Conservation (phyloP, 306 rosid species). For the Vicia villosa region DNA sequence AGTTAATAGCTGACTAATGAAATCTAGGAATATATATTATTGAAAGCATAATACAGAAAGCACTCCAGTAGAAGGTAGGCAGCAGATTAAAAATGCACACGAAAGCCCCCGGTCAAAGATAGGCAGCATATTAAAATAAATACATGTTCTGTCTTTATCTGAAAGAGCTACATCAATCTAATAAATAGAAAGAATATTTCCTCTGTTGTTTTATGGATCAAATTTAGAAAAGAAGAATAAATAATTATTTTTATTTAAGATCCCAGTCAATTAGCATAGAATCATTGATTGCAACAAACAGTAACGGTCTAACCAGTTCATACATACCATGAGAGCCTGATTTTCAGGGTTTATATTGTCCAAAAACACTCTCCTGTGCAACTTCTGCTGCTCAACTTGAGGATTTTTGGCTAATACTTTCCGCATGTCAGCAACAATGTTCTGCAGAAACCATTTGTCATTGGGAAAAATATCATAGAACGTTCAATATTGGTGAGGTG, state of each 20-base stretch:
- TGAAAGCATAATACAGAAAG: neutral
- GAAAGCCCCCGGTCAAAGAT: neutral
- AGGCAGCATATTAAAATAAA: neutral
- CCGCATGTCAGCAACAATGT: constrained; percentile 94
- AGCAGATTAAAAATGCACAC: too few relatives aligned
- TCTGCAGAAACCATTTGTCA: constrained; percentile 54
- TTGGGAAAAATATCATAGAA: constrained; percentile 11
- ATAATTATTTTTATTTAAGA: constrained; percentile 23
- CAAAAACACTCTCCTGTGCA: constrained; percentile 94
- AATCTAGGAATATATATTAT: neutral
- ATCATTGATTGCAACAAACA: constrained; percentile 10
- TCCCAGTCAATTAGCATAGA: constrained; percentile 22
- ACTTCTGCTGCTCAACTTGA: constrained; percentile 90
- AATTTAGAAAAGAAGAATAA: constrained; percentile 14
- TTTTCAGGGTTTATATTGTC: too few relatives aligned
- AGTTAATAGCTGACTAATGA: too few relatives aligned
- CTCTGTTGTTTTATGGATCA: constrained; percentile 20
- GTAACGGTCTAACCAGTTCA: constrained; percentile 23
- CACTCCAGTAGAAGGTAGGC: neutral
- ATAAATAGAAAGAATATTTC: constrained; percentile 9
- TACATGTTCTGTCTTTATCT: neutral
- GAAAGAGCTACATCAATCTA: constrained; percentile 12
- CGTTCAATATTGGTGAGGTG: constrained; percentile 14
- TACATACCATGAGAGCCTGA: constrained; percentile 88
- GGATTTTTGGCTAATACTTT: constrained; percentile 96